phyloP scores from a whole-genome alignment of 768 basidiomycete species.

The Trametes cingulata region DNA sequence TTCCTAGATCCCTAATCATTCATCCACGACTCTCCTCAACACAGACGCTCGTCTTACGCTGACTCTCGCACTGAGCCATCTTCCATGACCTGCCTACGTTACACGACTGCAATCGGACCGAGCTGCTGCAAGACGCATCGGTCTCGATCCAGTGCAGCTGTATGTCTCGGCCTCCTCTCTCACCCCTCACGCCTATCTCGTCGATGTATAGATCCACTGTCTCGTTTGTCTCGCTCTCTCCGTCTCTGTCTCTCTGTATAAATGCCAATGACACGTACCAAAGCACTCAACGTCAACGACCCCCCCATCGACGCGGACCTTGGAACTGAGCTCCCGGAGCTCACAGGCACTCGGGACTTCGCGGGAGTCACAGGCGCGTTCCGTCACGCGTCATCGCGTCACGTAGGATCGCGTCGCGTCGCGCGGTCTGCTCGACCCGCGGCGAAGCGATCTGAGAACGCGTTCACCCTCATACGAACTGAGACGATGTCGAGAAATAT shows the following conservation, averaged over 20 bases:
- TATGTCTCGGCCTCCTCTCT: not conserved
- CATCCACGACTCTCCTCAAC: not conserved
- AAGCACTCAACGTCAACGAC: too few relatives aligned
- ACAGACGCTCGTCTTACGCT: not conserved
- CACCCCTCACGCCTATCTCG: not conserved
- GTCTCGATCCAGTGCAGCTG: too few relatives aligned
- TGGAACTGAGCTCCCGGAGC: too few relatives aligned
- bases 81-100: not conserved
- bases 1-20: constrained; percentile 12
- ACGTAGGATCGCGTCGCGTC: not conserved
- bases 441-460: too few relatives aligned
- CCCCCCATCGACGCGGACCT: too few relatives aligned
- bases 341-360: too few relatives aligned
- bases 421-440: too few relatives aligned
- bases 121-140: too few relatives aligned
- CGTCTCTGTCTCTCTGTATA: not conserved
- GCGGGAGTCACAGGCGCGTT: not conserved
- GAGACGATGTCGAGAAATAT: too few relatives aligned
- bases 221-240: not conserved
- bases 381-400: not conserved
- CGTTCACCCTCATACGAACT: too few relatives aligned
- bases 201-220: constrained; percentile 17
- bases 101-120: not conserved
- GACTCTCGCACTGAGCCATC: not conserved
- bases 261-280: not conserved